Evolutionary conservation across 2,329 filamentous ascomycete species (phyloP).

Genomic region (Hypoxylon sp.): DNA sequence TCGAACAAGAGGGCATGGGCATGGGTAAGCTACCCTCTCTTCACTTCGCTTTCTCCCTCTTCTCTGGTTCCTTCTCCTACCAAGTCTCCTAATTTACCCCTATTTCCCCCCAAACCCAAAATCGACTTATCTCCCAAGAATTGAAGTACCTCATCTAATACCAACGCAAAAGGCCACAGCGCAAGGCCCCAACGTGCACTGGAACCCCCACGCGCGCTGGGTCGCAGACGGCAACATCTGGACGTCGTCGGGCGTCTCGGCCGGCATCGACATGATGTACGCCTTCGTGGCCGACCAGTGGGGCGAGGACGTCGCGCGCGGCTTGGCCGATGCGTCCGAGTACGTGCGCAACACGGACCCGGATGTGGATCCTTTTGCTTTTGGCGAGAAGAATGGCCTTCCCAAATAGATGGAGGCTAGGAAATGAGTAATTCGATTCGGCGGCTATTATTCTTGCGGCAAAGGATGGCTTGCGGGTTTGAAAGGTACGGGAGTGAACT

Average conservation of each 20-base stretch:
- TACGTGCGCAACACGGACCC: constrained; percentile 67
- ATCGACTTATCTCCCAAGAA: not conserved
- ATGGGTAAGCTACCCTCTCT: constrained; percentile 51
- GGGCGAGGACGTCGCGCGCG: constrained; percentile 63
- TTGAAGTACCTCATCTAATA: not conserved
- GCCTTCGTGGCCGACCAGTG: constrained; percentile 68
- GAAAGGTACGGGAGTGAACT: not conserved
- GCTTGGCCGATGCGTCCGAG: constrained; percentile 66
- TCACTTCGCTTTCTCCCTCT: not conserved
- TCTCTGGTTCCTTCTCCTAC: not conserved
- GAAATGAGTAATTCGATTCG: too few relatives aligned
- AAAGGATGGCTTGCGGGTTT: too few relatives aligned
- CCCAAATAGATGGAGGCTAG: constrained; percentile 5
- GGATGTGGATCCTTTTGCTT: constrained; percentile 64
- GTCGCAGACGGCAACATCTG: constrained; percentile 75
- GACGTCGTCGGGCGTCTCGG: constrained; percentile 70
- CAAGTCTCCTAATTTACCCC: not conserved
- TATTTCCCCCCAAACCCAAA: too few relatives aligned
- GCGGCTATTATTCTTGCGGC: too few relatives aligned
- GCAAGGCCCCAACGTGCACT: constrained; percentile 65
- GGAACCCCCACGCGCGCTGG: constrained; percentile 73
- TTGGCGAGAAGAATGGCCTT: constrained; percentile 7
- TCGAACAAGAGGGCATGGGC: constrained; percentile 73
- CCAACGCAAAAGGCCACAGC: constrained; percentile 50
- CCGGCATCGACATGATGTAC: constrained; percentile 72